Evolutionary conservation across 371 early-diverging fungal genomes (phyloP), one percentile per base, ranked within the genome.

Genomic region (Chytridium lagenaria): DNA sequence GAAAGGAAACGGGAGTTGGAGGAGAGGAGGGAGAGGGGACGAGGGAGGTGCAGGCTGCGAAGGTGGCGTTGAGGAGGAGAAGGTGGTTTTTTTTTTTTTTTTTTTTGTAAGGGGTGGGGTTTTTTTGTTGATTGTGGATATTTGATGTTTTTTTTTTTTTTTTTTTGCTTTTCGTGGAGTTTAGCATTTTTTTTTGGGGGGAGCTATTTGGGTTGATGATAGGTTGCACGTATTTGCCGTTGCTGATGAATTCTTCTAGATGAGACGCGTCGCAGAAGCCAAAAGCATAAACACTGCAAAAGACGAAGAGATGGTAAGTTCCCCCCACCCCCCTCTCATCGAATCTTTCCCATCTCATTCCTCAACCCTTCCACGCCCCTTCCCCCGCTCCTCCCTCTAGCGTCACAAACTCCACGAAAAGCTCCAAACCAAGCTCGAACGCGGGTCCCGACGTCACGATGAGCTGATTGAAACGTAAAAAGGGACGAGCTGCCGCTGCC

Each of bases 1-100:
- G 75, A 71, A 34, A 40, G 59, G 26, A 73, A 66, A 57, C 7
- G 38, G 28, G 78, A 78, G 23, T 34, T 74, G 28, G 75, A 78
- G 65, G 59, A 72, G 2, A 71, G 61, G 44, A 33, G 69, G 22
- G 78, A 78, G 38, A 2, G 28, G 39, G 78, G 64, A 30, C 59
- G 50, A 26, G 63, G 31, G 73, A 75, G 50, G 26, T 1, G 0
- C 22, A 68, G 66, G 78, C 68, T 0, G 19, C 16, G 23, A 73
- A 72, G 59, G 70, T 66, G 38, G 78, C 74, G 33, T 50, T 15
- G 30, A 64, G 52, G 31, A 71, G 37, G 78, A 76, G 44, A 74
- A 69, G 68, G 74, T 78, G 31, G 44, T 57, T 51, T 31, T 0
- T 65, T 5, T 33, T 52, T 34, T 66, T 39, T 67, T 44, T 19